These are phyloP conservation scores for Chionographis japonica DNA, from an alignment of 106 monocot species.

Conservation along the genomic window DNA sequence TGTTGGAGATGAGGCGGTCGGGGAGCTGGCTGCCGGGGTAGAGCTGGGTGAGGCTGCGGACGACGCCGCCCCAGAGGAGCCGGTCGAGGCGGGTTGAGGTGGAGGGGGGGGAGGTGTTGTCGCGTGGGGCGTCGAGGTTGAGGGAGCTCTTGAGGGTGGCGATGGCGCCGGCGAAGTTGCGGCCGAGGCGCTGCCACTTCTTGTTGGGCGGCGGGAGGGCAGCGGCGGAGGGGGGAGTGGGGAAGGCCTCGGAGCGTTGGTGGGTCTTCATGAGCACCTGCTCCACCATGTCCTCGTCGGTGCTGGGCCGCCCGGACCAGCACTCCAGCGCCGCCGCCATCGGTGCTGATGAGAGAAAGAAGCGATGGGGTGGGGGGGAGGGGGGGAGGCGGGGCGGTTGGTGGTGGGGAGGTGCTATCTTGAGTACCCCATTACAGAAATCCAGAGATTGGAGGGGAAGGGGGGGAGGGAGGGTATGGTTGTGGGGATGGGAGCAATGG, in stretches of 20 bases:
- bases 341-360: not conserved
- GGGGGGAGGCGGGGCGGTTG: not conserved
- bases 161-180: slow-evolving; percentile 66
- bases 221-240: slow-evolving; percentile 16
- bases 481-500: not conserved
- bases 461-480: slow-evolving; percentile 5
- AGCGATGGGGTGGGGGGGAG: not conserved
- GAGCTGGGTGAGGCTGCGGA: slow-evolving; percentile 58
- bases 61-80: slow-evolving; percentile 54
- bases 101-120: slow-evolving; percentile 15
- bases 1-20: slow-evolving; percentile 65
- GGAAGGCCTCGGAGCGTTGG: slow-evolving; percentile 72
- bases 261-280: slow-evolving; percentile 86
- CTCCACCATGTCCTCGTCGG: slow-evolving; percentile 92
- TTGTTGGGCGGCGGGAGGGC: slow-evolving; percentile 24
- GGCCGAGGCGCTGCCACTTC: slow-evolving; percentile 63
- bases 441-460: not conserved
- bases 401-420: not conserved
- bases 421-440: not conserved
- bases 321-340: slow-evolving; percentile 96
- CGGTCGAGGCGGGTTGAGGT: not conserved
- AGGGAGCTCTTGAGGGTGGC: slow-evolving; percentile 69
- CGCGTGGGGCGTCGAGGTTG: slow-evolving; percentile 37
- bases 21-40: slow-evolving; percentile 67
- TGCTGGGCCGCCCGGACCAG: slow-evolving; percentile 97